Conservation (phyloP, 1,284 basidiomycete genomes). For the Pulveroboletus ridleyi region DNA sequence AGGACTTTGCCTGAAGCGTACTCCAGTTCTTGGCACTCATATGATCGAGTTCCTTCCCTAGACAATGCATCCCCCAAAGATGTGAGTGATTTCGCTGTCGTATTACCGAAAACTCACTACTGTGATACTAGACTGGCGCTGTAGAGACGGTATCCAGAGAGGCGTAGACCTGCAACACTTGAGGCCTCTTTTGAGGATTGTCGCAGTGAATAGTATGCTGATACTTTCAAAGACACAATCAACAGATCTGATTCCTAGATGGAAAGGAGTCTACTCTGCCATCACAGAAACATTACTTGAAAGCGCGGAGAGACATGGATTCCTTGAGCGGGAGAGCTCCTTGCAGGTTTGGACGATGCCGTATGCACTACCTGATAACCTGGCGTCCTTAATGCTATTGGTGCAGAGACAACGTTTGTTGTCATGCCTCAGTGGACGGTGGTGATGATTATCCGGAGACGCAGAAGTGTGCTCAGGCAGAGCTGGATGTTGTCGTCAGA, state of each 20-base stretch:
- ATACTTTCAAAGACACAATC: no score
- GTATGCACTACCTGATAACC: not conserved
- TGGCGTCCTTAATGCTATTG: conserved; percentile 3
- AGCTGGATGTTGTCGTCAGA: conserved; percentile 45
- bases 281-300: conserved; percentile 10
- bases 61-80: conserved; percentile 20
- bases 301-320: conserved; percentile 13
- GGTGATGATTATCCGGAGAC: conserved; percentile 48
- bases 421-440: conserved; percentile 41
- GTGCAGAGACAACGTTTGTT: conserved; percentile 15
- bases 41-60: conserved; percentile 21
- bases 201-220: conserved; percentile 15
- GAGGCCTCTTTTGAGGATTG: conserved; percentile 12
- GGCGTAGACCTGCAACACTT: conserved; percentile 13
- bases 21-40: conserved; percentile 17
- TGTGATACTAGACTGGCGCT: conserved; percentile 12
- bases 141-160: conserved; percentile 16
- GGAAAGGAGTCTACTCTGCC: no score
- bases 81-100: not conserved
- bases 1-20: conserved; percentile 15
- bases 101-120: not conserved
- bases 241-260: conserved; percentile 1
- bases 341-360: conserved; percentile 21
- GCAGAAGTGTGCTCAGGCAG: conserved; percentile 43
- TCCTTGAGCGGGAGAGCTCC: conserved; percentile 15